These are phyloP conservation scores for Fagopyrum tataricum DNA, from an alignment of 148 eudicot species.

Conservation along the genomic window DNA sequence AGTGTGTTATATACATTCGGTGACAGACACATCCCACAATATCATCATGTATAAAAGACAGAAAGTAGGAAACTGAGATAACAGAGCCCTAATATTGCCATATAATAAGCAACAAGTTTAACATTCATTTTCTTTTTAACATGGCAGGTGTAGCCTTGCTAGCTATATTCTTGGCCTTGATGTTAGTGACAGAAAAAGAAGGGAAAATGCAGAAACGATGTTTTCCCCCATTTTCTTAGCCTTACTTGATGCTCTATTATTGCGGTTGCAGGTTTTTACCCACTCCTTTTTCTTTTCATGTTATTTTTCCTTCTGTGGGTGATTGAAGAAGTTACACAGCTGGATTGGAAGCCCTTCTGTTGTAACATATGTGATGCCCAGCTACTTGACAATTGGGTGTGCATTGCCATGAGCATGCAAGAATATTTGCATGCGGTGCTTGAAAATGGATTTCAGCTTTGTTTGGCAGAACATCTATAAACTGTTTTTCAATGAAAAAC, in stretches of 20 bases:
- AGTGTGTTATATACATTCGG: neutral
- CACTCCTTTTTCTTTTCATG: neutral
- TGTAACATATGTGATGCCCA: slow-evolving; percentile 1
- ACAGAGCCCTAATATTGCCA: neutral
- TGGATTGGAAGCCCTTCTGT: neutral
- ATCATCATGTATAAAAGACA: neutral
- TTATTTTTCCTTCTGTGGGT: neutral
- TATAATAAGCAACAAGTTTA: neutral
- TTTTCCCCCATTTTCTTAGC: slow-evolving; percentile 65
- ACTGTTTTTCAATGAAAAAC: no score
- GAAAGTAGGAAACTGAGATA: neutral
- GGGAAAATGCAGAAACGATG: slow-evolving; percentile 36
- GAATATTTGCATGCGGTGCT: neutral
- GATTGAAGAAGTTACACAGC: neutral
- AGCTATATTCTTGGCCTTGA: slow-evolving; percentile 61
- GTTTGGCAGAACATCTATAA: no score
- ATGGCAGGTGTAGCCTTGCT: slow-evolving; percentile 73
- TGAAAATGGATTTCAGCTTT: neutral
- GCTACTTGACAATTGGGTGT: neutral
- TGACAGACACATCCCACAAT: neutral
- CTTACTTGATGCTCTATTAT: slow-evolving; percentile 75
- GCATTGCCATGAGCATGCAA: neutral
- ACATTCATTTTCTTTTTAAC: neutral
- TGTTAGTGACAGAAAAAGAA: slow-evolving; percentile 35
- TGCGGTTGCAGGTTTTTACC: slow-evolving; percentile 71